Base-by-base conservation (phyloP, 768 basidiomycete genomes). In the Pleurotus pulmonarius region DNA sequence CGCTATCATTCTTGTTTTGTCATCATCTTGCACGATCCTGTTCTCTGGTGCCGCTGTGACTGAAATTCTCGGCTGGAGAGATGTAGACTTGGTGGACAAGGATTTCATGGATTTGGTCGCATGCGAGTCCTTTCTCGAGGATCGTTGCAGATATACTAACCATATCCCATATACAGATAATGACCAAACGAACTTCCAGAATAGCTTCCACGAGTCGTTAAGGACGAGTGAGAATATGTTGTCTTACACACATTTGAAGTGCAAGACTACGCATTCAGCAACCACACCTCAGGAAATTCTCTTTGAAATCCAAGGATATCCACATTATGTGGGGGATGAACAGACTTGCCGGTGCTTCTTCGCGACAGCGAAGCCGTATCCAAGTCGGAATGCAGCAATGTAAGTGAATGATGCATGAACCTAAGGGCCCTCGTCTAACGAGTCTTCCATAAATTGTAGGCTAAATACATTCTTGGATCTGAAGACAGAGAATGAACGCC, bases 401-500 rank as follows among this genome's bases (percentile, higher is more conserved):
- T 87, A 66, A 56, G 81, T 70, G 22, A 29, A 24, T 46, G 44
- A 41, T 37, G 47, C 13, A 34, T 34, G 29, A 58, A 56, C 25
- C 47, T 39, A n/a, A 22, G 29, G 9, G 12, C 4, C 39, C 22
- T 26, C 18, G 29, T 52, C 15, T 57, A 29, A 22, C 24, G 20
- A 20, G 20, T 20, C 16, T 3, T 34, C 54, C 51, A 48, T 39
- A 51, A 46, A 37, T 39, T 46, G 55, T 56, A 90, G 90, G 81
- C 70, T 90, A 26, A 82, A 87, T 60, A 83, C 85, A 0, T 83
- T 86, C 61, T 63, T 97, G 37, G 94, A 96, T 64, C 81, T 96
- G 49, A 94, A 93, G 69, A 75, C 87, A 56, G 92, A 95, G 72
- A 94, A 97, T 68, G 88, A 92, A 68, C 80, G 85, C 12, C 70